phyloP scores from a whole-genome alignment of 352 stramenopile genomes.

The Phytophthora multivora region DNA sequence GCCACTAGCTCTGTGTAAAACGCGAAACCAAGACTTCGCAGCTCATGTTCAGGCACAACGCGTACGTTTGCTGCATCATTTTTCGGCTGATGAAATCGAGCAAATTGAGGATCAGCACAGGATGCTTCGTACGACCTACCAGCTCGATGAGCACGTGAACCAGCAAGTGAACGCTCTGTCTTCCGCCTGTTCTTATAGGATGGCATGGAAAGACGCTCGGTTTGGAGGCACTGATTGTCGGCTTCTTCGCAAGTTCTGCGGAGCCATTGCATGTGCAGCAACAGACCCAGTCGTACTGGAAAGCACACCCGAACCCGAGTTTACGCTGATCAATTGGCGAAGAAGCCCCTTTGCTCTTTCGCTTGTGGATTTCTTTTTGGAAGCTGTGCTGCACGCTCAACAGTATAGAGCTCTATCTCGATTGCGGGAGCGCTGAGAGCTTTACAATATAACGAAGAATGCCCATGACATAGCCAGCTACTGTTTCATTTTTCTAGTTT shows the following conservation, averaged over 20 bases:
- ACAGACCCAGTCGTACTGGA: constrained; percentile 11
- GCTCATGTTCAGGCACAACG: constrained; percentile 29
- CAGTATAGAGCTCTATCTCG: constrained; percentile 30
- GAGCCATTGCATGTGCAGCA: constrained; percentile 25
- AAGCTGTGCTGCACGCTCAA: constrained; percentile 29
- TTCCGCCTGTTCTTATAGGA: constrained; percentile 15
- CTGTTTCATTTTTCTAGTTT: constrained; percentile 15
- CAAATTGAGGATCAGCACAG: constrained; percentile 38
- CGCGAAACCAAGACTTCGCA: constrained; percentile 33
- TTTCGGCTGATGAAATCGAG: constrained; percentile 32
- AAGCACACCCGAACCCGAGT: constrained; percentile 8
- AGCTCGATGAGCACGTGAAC: constrained; percentile 34
- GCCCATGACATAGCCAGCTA: neutral
- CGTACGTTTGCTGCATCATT: constrained; percentile 25
- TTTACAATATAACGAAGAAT: constrained; percentile 4
- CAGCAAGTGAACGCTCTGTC: constrained; percentile 22
- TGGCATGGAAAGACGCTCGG: constrained; percentile 25
- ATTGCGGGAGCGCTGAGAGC: constrained; percentile 16
- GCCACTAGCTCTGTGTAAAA: constrained; percentile 25
- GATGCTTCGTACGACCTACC: constrained; percentile 27
- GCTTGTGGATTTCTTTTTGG: constrained; percentile 35
- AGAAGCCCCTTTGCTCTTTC: constrained; percentile 33
- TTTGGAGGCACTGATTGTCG: constrained; percentile 31
- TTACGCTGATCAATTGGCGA: constrained; percentile 36
- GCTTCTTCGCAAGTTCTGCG: constrained; percentile 33